These are phyloP conservation scores for Alternaria metachromatica DNA, from an alignment of 2,329 filamentous ascomycete species.

Conservation along the genomic window DNA sequence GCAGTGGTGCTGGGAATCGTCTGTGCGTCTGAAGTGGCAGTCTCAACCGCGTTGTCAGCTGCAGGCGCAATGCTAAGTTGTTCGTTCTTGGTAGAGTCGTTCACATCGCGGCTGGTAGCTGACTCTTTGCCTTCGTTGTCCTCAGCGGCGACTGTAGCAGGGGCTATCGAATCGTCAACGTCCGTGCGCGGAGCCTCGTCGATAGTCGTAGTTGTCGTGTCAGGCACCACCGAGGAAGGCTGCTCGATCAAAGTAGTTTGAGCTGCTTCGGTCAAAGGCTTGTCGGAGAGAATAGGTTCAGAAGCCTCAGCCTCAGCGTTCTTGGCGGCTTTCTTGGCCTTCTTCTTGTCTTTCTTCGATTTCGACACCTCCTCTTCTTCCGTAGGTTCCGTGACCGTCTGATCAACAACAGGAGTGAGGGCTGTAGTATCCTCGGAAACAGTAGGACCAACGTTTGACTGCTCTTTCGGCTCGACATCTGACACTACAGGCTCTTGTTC, in stretches of 20 bases:
- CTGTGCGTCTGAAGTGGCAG: not conserved
- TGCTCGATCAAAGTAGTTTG: not conserved
- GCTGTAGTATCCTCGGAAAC: not conserved
- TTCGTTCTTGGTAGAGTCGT: not conserved
- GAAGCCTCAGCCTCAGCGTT: slow-evolving; percentile 5
- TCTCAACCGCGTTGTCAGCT: not conserved
- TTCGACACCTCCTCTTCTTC: slow-evolving; percentile 14
- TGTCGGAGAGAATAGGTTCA: not conserved
- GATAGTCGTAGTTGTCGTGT: not conserved
- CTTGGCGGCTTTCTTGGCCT: slow-evolving; percentile 29
- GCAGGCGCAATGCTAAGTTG: not conserved
- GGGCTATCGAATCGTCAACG: not conserved
- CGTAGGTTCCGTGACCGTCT: not conserved
- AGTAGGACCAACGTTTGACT: not conserved
- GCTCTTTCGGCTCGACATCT: not conserved
- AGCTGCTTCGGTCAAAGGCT: not conserved
- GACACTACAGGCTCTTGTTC: not conserved
- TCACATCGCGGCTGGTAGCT: not conserved
- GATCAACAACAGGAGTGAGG: not conserved
- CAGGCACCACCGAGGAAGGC: not conserved
- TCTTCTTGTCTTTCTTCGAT: slow-evolving; percentile 34
- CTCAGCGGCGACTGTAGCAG: not conserved
- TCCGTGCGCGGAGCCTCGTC: not conserved
- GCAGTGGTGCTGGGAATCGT: not conserved
- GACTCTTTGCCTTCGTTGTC: not conserved